Evolutionary conservation across 306 rosid genomes (phyloP), one percentile per base, ranked within the genome.

Genomic region (Cicer pinnatifidum): DNA sequence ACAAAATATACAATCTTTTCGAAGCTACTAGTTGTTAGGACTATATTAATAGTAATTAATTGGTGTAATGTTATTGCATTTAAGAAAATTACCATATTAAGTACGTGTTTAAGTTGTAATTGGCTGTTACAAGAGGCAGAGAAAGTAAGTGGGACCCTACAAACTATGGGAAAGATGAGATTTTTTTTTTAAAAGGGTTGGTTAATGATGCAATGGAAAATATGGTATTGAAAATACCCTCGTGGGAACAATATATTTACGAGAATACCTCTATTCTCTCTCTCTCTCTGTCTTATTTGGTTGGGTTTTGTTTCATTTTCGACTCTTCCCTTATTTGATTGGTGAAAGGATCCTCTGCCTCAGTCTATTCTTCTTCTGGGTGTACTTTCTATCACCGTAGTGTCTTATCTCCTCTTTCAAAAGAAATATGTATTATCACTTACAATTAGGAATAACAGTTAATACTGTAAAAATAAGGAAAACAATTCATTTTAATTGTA

Each of bases 81-180:
- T 39, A 40, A 46, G 33, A 23, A 47, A 61, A 7, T 68, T 56
- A 10, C 72, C 69, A 59, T 60, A 52, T 45, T 40, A 74, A 86
- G 84, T 12, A 51, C 19, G 58, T 52, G 65, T 62, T 62, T 40
- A 62, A 44, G 20, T 43, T 45, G 72, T 58, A 59, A 78, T 75
- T 72, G 75, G 89, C 75, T 63, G 73, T 63, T 38, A 20, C 75
- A 58, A 82, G 51, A 44, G 78, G 82, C 72, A 61, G 79, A 63
- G 84, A 76, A 86, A 82, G 62, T 39, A 76, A 9, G 86, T 85
- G 88, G 89, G 89, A 46, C 75, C 85, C 72, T 11, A 10, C 9
- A 63, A 44, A 59, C 75, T 78, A 12, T 50, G 72, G 53, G 58
- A 58, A 65, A 78, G 82, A 85, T 81, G 74, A 69, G 82, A 78